phyloP scores from a whole-genome alignment of 2,329 filamentous ascomycete species.

The Aspergillus neotritici region DNA sequence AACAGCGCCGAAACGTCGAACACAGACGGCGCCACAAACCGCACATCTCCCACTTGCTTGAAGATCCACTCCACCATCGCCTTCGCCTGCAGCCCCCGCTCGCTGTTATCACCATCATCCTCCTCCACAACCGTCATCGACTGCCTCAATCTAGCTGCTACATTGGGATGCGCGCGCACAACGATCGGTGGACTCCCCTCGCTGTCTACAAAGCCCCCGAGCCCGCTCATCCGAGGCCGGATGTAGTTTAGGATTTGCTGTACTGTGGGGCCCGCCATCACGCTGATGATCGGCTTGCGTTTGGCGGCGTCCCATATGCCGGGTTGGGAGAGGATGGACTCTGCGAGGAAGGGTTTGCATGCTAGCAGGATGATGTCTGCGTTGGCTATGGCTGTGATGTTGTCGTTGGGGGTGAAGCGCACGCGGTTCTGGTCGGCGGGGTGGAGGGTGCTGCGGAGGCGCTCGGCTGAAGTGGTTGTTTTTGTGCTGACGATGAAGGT shows the following conservation, averaged over 20 bases:
- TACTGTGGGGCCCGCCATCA: slow-evolving; percentile 44
- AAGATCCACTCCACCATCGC: slow-evolving; percentile 44
- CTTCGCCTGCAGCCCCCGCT: slow-evolving; percentile 26
- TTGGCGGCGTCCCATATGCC: slow-evolving; percentile 36
- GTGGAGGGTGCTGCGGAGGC: slow-evolving; percentile 24
- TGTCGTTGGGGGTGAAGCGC: slow-evolving; percentile 30
- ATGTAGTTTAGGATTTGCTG: slow-evolving; percentile 28
- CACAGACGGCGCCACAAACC: slow-evolving; percentile 45
- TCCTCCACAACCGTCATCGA: slow-evolving; percentile 49
- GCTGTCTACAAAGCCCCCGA: too few relatives aligned
- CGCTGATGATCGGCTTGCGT: slow-evolving; percentile 46
- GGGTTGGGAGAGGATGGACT: slow-evolving; percentile 30
- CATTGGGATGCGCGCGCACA: slow-evolving; percentile 43
- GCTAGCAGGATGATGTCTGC: slow-evolving; percentile 43
- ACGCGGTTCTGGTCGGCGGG: slow-evolving; percentile 22
- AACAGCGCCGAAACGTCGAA: slow-evolving; percentile 55
- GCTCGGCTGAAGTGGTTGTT: slow-evolving; percentile 30
- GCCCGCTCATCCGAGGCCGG: background rate
- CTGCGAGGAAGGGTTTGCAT: slow-evolving; percentile 43
- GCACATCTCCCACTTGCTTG: slow-evolving; percentile 44
- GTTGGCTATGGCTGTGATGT: slow-evolving; percentile 27
- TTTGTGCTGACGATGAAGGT: slow-evolving; percentile 39
- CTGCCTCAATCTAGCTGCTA: slow-evolving; percentile 40
- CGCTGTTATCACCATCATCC: slow-evolving; percentile 33
- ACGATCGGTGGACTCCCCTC: slow-evolving; percentile 17